Conservation (phyloP, 2,329 filamentous ascomycete species). For the Coleophoma cylindrospora region DNA sequence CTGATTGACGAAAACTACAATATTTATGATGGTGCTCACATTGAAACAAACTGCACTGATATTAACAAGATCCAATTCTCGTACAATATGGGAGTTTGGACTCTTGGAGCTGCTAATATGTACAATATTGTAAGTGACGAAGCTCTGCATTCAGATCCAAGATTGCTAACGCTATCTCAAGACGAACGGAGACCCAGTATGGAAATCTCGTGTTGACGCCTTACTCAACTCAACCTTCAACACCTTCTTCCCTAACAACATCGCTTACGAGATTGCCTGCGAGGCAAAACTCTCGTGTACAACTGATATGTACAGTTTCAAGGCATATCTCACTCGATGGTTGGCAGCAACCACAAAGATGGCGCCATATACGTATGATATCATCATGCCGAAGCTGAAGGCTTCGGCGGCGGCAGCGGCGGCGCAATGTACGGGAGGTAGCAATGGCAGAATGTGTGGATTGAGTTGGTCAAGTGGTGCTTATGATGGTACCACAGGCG, state of each 20-base stretch:
- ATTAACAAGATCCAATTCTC: slow-evolving; percentile 60
- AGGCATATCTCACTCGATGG: slow-evolving; percentile 60
- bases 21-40: slow-evolving; percentile 52
- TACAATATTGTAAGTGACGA: slow-evolving; percentile 39
- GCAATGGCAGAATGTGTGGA: slow-evolving; percentile 36
- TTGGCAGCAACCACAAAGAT: slow-evolving; percentile 51
- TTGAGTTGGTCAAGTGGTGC: slow-evolving; percentile 31
- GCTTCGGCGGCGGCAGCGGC: slow-evolving; percentile 50
- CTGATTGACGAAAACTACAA: slow-evolving; percentile 53
- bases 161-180: not conserved
- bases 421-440: slow-evolving; percentile 43
- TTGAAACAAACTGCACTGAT: slow-evolving; percentile 39
- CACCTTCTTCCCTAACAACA: slow-evolving; percentile 37
- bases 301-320: slow-evolving; percentile 61
- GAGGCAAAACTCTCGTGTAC: slow-evolving; percentile 50
- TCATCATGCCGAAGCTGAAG: slow-evolving; percentile 44
- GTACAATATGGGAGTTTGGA: slow-evolving; percentile 64
- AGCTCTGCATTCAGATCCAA: no score
- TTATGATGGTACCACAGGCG: slow-evolving; percentile 36
- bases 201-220: slow-evolving; percentile 29
- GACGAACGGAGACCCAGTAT: slow-evolving; percentile 30
- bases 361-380: slow-evolving; percentile 46
- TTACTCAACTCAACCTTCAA: slow-evolving; percentile 28
- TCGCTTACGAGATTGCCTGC: slow-evolving; percentile 57
- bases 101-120: slow-evolving; percentile 45